phyloP scores from a whole-genome alignment of 1,284 basidiomycete genomes.

The Cerrena zonata region DNA sequence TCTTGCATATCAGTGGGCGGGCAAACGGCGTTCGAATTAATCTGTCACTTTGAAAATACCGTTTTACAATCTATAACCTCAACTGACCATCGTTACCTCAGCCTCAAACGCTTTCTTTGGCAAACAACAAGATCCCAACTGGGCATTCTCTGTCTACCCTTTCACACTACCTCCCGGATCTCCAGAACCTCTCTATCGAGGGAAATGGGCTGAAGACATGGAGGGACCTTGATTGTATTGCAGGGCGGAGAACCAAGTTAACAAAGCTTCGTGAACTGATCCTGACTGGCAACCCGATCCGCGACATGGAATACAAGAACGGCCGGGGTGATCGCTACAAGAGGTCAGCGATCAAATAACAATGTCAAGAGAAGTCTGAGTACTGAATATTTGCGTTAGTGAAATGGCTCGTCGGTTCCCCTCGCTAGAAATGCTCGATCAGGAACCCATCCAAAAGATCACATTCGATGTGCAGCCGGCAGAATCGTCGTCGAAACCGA shows the following conservation, averaged over 20 bases:
- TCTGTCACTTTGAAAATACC: no score
- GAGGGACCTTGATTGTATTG: slow-evolving; percentile 63
- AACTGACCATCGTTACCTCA: slow-evolving; percentile 25
- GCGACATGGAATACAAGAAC: slow-evolving; percentile 54
- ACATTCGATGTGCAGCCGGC: slow-evolving; percentile 58
- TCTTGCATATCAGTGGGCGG: no score
- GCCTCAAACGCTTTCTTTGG: slow-evolving; percentile 76
- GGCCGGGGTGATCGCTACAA: slow-evolving; percentile 56
- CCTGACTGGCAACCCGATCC: slow-evolving; percentile 74
- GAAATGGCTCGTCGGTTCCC: slow-evolving; percentile 68
- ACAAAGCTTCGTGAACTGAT: slow-evolving; percentile 70
- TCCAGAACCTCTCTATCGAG: slow-evolving; percentile 80
- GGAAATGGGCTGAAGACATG: slow-evolving; percentile 63
- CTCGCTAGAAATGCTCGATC: slow-evolving; percentile 68
- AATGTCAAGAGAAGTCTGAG: slow-evolving; percentile 7
- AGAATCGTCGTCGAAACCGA: slow-evolving; percentile 16
- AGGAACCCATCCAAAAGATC: slow-evolving; percentile 68
- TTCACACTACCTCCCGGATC: slow-evolving; percentile 60
- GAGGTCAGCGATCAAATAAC: slow-evolving; percentile 42
- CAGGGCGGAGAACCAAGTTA: slow-evolving; percentile 55
- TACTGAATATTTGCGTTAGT: slow-evolving; percentile 32
- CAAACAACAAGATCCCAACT: slow-evolving; percentile 46
- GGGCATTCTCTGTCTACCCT: slow-evolving; percentile 51
- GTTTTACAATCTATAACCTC: no score
- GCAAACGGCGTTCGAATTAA: no score